Evolutionary conservation across 208 protist species (phyloP), one percentile per base, ranked within the genome.

Genomic region (Spongospora subterranea): DNA sequence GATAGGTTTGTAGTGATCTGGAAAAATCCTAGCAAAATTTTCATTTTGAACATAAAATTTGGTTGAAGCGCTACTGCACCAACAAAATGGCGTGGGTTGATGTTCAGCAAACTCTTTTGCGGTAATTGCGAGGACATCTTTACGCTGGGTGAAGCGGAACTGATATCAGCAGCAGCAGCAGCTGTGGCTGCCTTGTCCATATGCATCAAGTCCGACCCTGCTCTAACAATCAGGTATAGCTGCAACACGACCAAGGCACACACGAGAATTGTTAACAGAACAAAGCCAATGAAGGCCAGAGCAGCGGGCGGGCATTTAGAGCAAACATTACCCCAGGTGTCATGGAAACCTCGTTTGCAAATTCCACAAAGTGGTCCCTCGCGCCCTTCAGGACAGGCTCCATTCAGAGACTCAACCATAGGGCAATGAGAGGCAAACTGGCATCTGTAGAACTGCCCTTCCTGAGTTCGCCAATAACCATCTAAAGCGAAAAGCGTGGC

Each of bases 1-100:
- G 88, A 89, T 46, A 89, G 88, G 41, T 89, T 89, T 13, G 45
- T 89, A 29, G 46, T 89, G 13, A 89, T 89, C 41, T 89, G 88
- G 41, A 89, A 89, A 43, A 89, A 89, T 35, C 88, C 88, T n/a
- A 89, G 41, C 20, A 46, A 35, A 29, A 89, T 89, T 43, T 89
- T 89, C 45, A 89, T 64, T 43, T 89, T 89, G 46, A 64, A 89
- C 88, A 89, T 46, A 35, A 46, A 89, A n/a, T 46, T 64, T 20
- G 88, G 88, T 46, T 13, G 88, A 13, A 46, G 11, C 20, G 88
- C 11, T 43, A 40, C 17, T n/a, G 6, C 32, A 13, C 29, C n/a
- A 40, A 53, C 11, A 0, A 60, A 11, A 35, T n/a, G 46, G 11
- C 88, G 0, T 13, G 13, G n/a, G 6, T n/a, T 43, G 11, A 39